Base-by-base conservation (phyloP, 2,329 filamentous ascomycete species). In the Aspergillus quadricinctus region DNA sequence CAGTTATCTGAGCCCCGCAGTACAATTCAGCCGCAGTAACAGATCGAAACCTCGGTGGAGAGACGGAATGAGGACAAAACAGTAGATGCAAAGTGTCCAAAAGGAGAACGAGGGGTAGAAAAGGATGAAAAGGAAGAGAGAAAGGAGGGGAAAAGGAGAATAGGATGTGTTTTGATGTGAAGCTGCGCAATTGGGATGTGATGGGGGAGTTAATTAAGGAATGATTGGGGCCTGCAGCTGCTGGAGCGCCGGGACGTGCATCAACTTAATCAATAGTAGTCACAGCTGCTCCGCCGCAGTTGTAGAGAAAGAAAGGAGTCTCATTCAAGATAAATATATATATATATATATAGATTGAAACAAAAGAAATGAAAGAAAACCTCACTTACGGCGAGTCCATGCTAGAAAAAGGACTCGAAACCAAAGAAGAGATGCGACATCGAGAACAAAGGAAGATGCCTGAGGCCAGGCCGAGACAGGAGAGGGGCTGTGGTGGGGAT, bases 141-240 rank as follows among this genome's bases (percentile, higher is more conserved):
- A 50, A 57, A 55, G 53, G 40, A 58, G 52, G 48, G 57, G 61
- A 66, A 65, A 52, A 60, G 57, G 29, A 27, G 35, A 23, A 40
- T 14, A 25, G 35, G 40, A 35, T n/a, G 41, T 48, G 41, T 48
- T 45, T 48, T 28, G 43, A 46, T 14, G 43, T 46, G 43, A 46
- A 46, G 43, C n/a, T 17, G 43, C 10, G 23, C 43, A 46, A 25
- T 21, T 19, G 40, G n/a, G 21, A 43, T 46, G 19, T 46, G 21
- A 37, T 14, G 31, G 31, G 29, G 31, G 31, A 37, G 31, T 37
- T 37, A 37, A 37, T 37, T 37, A 37, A 17, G 14, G 31, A 37
- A 37, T 37, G 31, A 37, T 37, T 37, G 41, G 23, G 25, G 49
- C 28, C 35, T 41, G 37, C 45, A 41, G 14, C n/a, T 27, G 46